phyloP scores from a whole-genome alignment of 768 basidiomycete species.

The Tylopilus subfusipes region DNA sequence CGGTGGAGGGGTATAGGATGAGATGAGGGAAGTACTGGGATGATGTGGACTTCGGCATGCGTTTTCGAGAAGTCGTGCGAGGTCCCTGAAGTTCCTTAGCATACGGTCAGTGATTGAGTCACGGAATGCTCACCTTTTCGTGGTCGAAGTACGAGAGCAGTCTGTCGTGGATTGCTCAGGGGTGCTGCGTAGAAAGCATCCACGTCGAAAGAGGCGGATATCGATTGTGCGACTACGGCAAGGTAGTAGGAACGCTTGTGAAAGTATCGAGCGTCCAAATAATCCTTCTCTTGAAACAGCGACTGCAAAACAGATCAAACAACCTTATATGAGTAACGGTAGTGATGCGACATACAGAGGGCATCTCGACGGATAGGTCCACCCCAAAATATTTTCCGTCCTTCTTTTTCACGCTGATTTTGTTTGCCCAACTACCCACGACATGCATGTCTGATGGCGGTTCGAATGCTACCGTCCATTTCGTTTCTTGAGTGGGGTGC shows the following conservation, averaged over 20 bases:
- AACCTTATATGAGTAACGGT: not conserved
- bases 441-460: constrained; percentile 72
- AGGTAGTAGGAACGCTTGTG: constrained; percentile 92
- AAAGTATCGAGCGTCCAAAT: constrained; percentile 83
- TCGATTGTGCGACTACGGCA: constrained; percentile 65
- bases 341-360: constrained; percentile 49
- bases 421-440: constrained; percentile 85
- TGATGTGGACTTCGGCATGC: constrained; percentile 68
- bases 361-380: constrained; percentile 87
- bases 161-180: constrained; percentile 59
- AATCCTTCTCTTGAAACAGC: constrained; percentile 96
- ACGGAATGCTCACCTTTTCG: constrained; percentile 42
- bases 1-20: constrained; percentile 65
- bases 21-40: constrained; percentile 57
- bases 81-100: constrained; percentile 38
- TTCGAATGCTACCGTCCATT: constrained; percentile 86
- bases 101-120: constrained; percentile 20
- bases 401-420: constrained; percentile 67
- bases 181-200: constrained; percentile 60
- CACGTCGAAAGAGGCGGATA: constrained; percentile 48
- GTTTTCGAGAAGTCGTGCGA: constrained; percentile 63
- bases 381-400: constrained; percentile 64
- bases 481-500: constrained; percentile 69
- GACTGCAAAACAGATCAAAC: constrained; percentile 34
- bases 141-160: constrained; percentile 59